Evolutionary conservation across 352 stramenopile species (phyloP).

Genomic region (Globisporangium nagaii): DNA sequence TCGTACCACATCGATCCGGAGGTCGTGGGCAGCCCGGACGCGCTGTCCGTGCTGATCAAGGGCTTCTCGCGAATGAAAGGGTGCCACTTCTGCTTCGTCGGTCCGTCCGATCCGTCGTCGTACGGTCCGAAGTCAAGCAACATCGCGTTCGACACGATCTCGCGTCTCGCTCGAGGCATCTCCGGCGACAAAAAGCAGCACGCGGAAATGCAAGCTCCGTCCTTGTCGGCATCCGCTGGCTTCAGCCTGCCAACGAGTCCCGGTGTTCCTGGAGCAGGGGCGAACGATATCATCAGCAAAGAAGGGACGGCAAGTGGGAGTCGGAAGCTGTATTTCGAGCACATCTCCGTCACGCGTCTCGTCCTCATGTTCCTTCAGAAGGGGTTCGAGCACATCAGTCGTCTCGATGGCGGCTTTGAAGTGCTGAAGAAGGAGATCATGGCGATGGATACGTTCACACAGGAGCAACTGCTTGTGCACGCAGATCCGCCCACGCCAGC

Average conservation of each 20-base stretch:
- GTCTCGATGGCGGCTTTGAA: conserved; percentile 76
- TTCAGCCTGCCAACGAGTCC: conserved; percentile 5
- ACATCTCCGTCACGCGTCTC: conserved; percentile 72
- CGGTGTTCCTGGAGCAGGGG: conserved; percentile 19
- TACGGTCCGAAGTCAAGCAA: conserved; percentile 21
- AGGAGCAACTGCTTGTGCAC: conserved; percentile 72
- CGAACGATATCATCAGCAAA: conserved; percentile 29
- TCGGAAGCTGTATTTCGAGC: conserved; percentile 31
- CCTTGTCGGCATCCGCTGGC: conserved; percentile 6
- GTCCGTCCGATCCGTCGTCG: conserved; percentile 32
- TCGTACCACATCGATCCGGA: conserved; percentile 87
- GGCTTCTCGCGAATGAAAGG: conserved; percentile 84
- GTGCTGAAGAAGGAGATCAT: conserved; percentile 68
- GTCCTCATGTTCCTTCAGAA: conserved; percentile 86
- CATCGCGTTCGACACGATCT: conserved; percentile 45
- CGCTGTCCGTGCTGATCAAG: conserved; percentile 68
- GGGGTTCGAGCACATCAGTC: conserved; percentile 82
- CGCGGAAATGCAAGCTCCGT: neutral
- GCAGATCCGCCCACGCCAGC: conserved; percentile 7
- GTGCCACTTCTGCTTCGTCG: conserved; percentile 87
- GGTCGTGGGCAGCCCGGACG: conserved; percentile 63
- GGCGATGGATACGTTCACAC: conserved; percentile 49
- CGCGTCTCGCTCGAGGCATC: conserved; percentile 45
- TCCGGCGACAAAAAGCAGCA: conserved; percentile 45
- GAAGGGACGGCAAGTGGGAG: conserved; percentile 12